Evolutionary conservation across 129 eudicot species (phyloP).

Genomic region (Pittosporum tobira): DNA sequence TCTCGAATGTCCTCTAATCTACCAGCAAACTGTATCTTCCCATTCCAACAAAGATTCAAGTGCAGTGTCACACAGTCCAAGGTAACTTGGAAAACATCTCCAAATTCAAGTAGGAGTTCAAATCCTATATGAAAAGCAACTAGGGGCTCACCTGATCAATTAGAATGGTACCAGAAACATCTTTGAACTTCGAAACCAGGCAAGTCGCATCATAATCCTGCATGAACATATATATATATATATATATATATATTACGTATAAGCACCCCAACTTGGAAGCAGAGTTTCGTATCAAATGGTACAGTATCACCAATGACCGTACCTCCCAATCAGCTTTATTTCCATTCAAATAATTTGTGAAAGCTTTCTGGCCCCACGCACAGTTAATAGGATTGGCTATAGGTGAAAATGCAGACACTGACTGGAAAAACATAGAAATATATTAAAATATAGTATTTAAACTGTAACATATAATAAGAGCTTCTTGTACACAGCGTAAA

Average conservation of each 20-base stretch:
- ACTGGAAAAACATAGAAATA: slow-evolving; percentile 33
- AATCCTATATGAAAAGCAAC: not conserved
- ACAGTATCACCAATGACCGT: slow-evolving; percentile 6
- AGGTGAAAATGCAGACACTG: slow-evolving; percentile 96
- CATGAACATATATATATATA: slow-evolving; percentile 28
- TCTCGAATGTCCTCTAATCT: too few relatives aligned
- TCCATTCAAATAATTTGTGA: slow-evolving; percentile 82
- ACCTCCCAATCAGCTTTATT: slow-evolving; percentile 95
- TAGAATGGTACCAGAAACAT: slow-evolving; percentile 72
- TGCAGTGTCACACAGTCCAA: too few relatives aligned
- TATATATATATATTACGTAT: not conserved
- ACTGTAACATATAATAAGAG: not conserved
- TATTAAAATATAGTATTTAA: not conserved
- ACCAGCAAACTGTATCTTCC: too few relatives aligned
- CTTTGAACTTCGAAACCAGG: slow-evolving; percentile 64
- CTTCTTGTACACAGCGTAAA: not conserved
- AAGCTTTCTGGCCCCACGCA: slow-evolving; percentile 98
- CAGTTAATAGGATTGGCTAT: slow-evolving; percentile 78
- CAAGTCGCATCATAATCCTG: slow-evolving; percentile 94
- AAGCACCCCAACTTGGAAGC: slow-evolving; percentile 11
- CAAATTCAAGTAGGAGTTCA: not conserved
- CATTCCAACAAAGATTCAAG: not conserved
- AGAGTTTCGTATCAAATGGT: not conserved
- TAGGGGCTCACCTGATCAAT: slow-evolving; percentile 69
- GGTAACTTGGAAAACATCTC: not conserved